These are phyloP conservation scores for Crithidia bombi DNA, from an alignment of 208 protist species.

Conservation along the genomic window DNA sequence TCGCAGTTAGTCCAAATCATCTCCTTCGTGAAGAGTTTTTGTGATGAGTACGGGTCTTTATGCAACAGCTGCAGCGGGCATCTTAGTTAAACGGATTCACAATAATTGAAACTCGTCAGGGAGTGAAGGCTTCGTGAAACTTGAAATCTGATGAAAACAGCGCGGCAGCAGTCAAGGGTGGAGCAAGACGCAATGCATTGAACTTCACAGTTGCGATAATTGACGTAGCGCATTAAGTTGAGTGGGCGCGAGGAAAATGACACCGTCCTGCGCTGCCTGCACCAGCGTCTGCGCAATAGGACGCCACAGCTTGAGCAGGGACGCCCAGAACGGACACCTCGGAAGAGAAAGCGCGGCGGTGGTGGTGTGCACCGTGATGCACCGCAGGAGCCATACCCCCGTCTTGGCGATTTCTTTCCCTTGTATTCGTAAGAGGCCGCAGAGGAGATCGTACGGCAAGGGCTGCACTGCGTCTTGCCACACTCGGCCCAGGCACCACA, in stretches of 20 bases:
- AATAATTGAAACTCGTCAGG: not conserved
- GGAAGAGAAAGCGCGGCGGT: not conserved
- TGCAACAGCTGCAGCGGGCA: not conserved
- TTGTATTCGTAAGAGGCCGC: slow-evolving; percentile 6
- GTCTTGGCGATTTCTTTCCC: slow-evolving; percentile 27
- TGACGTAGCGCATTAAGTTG: slow-evolving; percentile 15
- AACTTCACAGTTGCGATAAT: slow-evolving; percentile 2
- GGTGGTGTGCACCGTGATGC: not conserved
- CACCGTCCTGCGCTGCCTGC: slow-evolving; percentile 11
- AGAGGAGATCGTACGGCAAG: slow-evolving; percentile 11
- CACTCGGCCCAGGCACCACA: slow-evolving; percentile 33
- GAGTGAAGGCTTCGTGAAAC: no score
- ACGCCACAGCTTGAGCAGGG: slow-evolving; percentile 26
- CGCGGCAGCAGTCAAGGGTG: not conserved
- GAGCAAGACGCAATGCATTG: not conserved
- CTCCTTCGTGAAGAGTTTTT: no score
- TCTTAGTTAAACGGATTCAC: not conserved
- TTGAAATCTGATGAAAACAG: not conserved
- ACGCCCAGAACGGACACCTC: slow-evolving; percentile 6
- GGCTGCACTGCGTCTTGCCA: slow-evolving; percentile 15
- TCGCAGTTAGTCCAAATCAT: no score
- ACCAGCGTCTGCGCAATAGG: slow-evolving; percentile 14
- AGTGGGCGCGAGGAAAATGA: slow-evolving; percentile 6
- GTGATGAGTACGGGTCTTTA: no score
- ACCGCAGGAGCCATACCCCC: slow-evolving; percentile 22